Evolutionary conservation across 441 rosid species (phyloP).

Genomic region (Gossypium schwendimanii): DNA sequence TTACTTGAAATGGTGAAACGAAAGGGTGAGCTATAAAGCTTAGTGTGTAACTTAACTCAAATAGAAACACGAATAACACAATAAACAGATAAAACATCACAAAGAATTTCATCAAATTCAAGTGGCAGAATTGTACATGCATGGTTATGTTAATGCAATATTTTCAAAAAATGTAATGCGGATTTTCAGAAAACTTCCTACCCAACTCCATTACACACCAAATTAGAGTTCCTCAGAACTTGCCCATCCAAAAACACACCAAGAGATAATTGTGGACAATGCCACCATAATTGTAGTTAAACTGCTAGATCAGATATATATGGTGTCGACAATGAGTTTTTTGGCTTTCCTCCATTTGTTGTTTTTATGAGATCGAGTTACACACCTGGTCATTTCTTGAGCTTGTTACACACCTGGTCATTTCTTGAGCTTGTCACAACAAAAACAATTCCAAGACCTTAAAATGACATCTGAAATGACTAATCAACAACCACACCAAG

Average conservation of each 20-base stretch:
- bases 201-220: not conserved
- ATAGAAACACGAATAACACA: not conserved
- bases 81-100: no score
- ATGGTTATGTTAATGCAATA: not conserved
- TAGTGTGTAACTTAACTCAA: not conserved
- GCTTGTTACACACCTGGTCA: no score
- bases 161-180: no score
- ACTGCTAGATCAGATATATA: not conserved
- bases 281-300: not conserved
- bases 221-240: not conserved
- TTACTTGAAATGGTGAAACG: not conserved
- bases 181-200: no score
- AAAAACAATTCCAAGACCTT: no score
- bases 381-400: no score
- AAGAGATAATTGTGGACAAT: not conserved
- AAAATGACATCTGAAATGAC: no score
- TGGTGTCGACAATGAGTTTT: not conserved
- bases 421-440: no score
- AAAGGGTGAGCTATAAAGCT: not conserved
- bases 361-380: no score
- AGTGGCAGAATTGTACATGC: not conserved
- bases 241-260: not conserved
- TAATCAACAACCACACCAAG: no score
- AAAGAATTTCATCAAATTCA: not conserved
- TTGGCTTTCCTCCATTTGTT: no score